Evolutionary conservation across 2,329 filamentous ascomycete genomes (phyloP).

Genomic region (Arthrobotrys musiformis): DNA sequence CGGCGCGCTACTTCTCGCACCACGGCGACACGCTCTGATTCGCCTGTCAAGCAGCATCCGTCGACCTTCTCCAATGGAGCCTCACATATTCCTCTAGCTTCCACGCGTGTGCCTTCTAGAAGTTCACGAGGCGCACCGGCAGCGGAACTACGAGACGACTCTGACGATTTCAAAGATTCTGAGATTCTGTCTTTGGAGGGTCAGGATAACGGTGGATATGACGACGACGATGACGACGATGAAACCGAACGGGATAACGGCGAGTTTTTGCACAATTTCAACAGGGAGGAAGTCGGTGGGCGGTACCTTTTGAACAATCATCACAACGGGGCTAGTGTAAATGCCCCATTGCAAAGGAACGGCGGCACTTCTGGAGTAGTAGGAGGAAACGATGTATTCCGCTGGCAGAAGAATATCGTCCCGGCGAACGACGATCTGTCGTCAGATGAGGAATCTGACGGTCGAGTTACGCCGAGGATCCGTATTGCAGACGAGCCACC

Average conservation of each 20-base stretch:
- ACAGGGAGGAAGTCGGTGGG: slow-evolving; percentile 43
- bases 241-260: slow-evolving; percentile 25
- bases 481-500: slow-evolving; percentile 31
- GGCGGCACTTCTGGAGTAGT: slow-evolving; percentile 3
- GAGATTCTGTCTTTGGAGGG: slow-evolving; percentile 46
- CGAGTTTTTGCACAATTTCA: slow-evolving; percentile 42
- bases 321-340: background rate
- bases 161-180: slow-evolving; percentile 51
- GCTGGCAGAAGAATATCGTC: slow-evolving; percentile 37
- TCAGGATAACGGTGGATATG: slow-evolving; percentile 33
- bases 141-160: slow-evolving; percentile 33
- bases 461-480: slow-evolving; percentile 41
- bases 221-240: slow-evolving; percentile 35
- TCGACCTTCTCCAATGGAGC: slow-evolving; percentile 6
- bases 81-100: slow-evolving; percentile 42
- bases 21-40: slow-evolving; percentile 18
- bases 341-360: slow-evolving; percentile 5
- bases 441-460: slow-evolving; percentile 46
- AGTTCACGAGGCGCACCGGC: slow-evolving; percentile 25
- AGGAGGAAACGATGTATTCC: slow-evolving; percentile 9
- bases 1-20: slow-evolving; percentile 39
- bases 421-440: slow-evolving; percentile 26
- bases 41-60: slow-evolving; percentile 26
- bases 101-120: slow-evolving; percentile 41
- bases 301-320: slow-evolving; percentile 44